Evolutionary conservation across 2,329 filamentous ascomycete genomes (phyloP).

Genomic region (Salinomyces thailandicus): DNA sequence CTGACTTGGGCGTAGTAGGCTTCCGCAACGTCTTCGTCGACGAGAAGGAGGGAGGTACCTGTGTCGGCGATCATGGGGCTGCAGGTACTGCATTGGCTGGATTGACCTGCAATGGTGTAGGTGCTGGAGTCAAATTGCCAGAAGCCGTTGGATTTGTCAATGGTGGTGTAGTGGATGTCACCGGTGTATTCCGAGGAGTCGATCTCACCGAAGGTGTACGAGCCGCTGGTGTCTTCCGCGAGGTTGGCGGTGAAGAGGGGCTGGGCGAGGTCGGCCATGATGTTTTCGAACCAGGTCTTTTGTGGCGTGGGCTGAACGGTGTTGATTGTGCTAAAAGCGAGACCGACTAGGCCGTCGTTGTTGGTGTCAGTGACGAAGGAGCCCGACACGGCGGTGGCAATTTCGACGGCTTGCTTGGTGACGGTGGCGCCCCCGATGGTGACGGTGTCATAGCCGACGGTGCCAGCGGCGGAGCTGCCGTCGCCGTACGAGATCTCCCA

Average conservation of each 20-base stretch:
- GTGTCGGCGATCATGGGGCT: slow-evolving; percentile 39
- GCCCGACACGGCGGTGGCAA: slow-evolving; percentile 49
- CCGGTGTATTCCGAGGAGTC: slow-evolving; percentile 54
- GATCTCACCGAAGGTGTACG: slow-evolving; percentile 65
- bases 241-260: slow-evolving; percentile 64
- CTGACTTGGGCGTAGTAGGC: slow-evolving; percentile 35
- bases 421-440: slow-evolving; percentile 56
- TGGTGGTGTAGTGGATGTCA: slow-evolving; percentile 48
- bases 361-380: slow-evolving; percentile 50
- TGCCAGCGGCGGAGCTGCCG: slow-evolving; percentile 50
- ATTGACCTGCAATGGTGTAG: slow-evolving; percentile 47
- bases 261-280: slow-evolving; percentile 48
- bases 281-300: slow-evolving; percentile 66
- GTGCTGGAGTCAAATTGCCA: slow-evolving; percentile 54
- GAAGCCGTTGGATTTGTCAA: slow-evolving; percentile 54
- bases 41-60: slow-evolving; percentile 54
- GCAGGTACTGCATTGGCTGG: slow-evolving; percentile 30
- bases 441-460: slow-evolving; percentile 58
- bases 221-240: slow-evolving; percentile 44
- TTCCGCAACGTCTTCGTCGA: slow-evolving; percentile 39
- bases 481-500: slow-evolving; percentile 63
- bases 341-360: slow-evolving; percentile 59
- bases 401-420: slow-evolving; percentile 53
- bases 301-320: slow-evolving; percentile 52
- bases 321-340: slow-evolving; percentile 57